Conservation (phyloP, 371 early-diverging fungal species). For the Syncephalastrum monosporum region DNA sequence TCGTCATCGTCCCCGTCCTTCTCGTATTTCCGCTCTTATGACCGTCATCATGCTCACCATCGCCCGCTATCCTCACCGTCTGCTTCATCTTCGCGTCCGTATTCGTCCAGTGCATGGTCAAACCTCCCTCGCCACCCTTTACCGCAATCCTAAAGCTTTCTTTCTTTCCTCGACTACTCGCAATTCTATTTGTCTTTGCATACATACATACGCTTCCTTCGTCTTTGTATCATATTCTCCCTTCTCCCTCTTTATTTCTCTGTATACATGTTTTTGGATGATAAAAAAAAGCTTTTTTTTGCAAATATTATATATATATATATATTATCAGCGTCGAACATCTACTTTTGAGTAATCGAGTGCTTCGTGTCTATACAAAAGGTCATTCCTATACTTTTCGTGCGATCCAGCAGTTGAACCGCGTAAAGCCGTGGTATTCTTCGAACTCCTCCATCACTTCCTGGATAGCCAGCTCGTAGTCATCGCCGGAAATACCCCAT, state of each 20-base stretch:
- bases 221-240: conserved; percentile 1
- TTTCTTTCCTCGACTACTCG: not conserved
- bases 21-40: not conserved
- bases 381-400: conserved; percentile 13
- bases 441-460: conserved; percentile 48
- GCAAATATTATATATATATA: no score
- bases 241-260: not conserved
- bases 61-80: not conserved
- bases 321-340: no score
- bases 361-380: conserved; percentile 1
- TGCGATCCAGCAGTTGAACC: conserved; percentile 45
- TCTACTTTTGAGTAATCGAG: not conserved
- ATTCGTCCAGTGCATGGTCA: not conserved
- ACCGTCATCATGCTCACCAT: not conserved
- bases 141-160: not conserved
- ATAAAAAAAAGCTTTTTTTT: not conserved
- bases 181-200: no score
- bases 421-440: conserved; percentile 41
- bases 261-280: conserved; percentile 5
- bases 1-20: not conserved
- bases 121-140: conserved; percentile 1
- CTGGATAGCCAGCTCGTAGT: conserved; percentile 46
- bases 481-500: conserved; percentile 43
- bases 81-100: not conserved
- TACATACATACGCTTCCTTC: not conserved